A percentile compares a stretch with the other conserved stretches of the same genome.
Evolutionary conservation across 2,329 filamentous ascomycete genomes (phyloP).

Genomic region (Arthrobotrys pseudoclavata): DNA sequence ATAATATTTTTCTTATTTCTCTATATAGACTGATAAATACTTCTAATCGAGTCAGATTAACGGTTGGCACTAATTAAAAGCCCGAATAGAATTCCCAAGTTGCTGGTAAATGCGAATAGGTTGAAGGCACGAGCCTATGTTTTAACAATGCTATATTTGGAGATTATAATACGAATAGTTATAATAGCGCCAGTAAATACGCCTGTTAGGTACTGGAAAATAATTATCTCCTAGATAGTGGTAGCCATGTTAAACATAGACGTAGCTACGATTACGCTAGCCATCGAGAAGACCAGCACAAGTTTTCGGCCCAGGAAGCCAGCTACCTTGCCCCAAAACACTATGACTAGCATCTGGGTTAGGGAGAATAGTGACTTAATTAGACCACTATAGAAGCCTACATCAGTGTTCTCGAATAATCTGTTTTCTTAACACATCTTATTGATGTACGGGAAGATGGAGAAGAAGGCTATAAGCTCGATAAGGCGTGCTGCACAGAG

Average conservation of each 20-base stretch:
- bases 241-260: slow-evolving; percentile 77
- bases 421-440: slow-evolving; percentile 80
- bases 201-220: slow-evolving; percentile 79
- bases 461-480: slow-evolving; percentile 86
- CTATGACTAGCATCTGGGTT: slow-evolving; percentile 82
- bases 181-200: slow-evolving; percentile 81
- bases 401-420: slow-evolving; percentile 73
- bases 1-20: background rate
- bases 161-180: slow-evolving; percentile 81
- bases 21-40: background rate
- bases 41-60: background rate
- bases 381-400: slow-evolving; percentile 83
- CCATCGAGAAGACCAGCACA: slow-evolving; percentile 76
- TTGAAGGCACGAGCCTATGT: slow-evolving; percentile 81
- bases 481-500: slow-evolving; percentile 80
- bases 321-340: slow-evolving; percentile 77
- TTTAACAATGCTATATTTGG: slow-evolving; percentile 77
- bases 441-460: slow-evolving; percentile 84
- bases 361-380: slow-evolving; percentile 81
- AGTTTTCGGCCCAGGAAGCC: slow-evolving; percentile 81
- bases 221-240: slow-evolving; percentile 79
- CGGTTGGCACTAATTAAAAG: slow-evolving; percentile 74
- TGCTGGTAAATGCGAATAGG: slow-evolving; percentile 81
- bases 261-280: slow-evolving; percentile 74
- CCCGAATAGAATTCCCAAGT: slow-evolving; percentile 80